Evolutionary conservation across 1,284 basidiomycete genomes (phyloP).

Genomic region (Leccinum subrobustum): DNA sequence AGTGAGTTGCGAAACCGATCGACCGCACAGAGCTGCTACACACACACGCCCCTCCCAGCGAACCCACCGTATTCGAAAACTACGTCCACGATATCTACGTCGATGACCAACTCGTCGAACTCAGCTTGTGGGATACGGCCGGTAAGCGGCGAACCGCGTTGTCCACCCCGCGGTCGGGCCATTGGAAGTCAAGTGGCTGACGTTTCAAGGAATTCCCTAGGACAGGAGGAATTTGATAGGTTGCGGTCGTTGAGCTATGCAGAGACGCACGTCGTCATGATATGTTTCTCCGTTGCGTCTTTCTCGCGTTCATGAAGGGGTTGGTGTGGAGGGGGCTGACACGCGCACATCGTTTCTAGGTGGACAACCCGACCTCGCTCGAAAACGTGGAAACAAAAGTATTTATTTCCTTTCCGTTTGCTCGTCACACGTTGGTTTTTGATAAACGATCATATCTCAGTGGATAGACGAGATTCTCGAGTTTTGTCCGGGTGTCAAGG

Average conservation of each 20-base stretch:
- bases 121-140: slow-evolving; percentile 96
- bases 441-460: slow-evolving; percentile 36
- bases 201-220: slow-evolving; percentile 43
- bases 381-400: slow-evolving; percentile 95
- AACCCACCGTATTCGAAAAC: slow-evolving; percentile 93
- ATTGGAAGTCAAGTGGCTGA: slow-evolving; percentile 18
- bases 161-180: neutral
- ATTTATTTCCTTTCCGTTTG: slow-evolving; percentile 1
- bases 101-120: slow-evolving; percentile 82
- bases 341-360: slow-evolving; percentile 41
- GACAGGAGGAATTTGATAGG: slow-evolving; percentile 95
- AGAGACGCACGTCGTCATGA: slow-evolving; percentile 92
- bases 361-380: slow-evolving; percentile 87
- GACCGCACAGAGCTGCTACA: neutral
- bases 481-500: slow-evolving; percentile 92
- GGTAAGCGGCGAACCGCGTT: slow-evolving; percentile 48
- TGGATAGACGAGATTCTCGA: slow-evolving; percentile 89
- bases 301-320: neutral
- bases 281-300: slow-evolving; percentile 83
- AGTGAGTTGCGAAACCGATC: slow-evolving; percentile 50
- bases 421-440: neutral
- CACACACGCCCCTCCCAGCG: slow-evolving; percentile 44
- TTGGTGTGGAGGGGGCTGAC: neutral
- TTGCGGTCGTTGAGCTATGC: slow-evolving; percentile 90
- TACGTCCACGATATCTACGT: slow-evolving; percentile 85